These are phyloP conservation scores for Fusarium sp. DNA, from an alignment of 2,329 filamentous ascomycete genomes.

Conservation along the genomic window DNA sequence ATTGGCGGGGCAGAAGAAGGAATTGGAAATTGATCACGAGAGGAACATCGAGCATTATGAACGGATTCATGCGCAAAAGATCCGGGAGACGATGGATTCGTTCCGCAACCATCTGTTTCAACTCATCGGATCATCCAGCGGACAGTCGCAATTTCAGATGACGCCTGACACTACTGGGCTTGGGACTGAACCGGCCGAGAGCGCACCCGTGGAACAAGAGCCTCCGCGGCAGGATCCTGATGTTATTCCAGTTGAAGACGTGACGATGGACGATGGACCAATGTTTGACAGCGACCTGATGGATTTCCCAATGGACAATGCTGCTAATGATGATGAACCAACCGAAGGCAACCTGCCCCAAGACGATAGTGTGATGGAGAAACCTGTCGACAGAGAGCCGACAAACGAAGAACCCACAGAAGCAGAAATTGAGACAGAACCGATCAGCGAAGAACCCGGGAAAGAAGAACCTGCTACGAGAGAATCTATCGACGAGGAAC, in stretches of 20 bases:
- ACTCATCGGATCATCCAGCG: background rate
- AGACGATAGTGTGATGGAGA: background rate
- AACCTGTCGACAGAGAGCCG: background rate
- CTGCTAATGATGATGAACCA: background rate
- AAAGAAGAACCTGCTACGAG: background rate
- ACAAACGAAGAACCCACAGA: background rate
- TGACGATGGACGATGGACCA: background rate
- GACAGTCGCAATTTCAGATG: background rate
- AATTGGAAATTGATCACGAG: conserved; percentile 15
- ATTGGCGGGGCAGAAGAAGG: conserved; percentile 11
- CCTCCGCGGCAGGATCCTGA: background rate
- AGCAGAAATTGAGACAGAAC: background rate
- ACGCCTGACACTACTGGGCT: background rate
- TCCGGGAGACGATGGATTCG: background rate
- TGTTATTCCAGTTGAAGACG: background rate
- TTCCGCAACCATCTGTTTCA: background rate
- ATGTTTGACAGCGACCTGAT: background rate
- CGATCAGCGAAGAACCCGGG: background rate
- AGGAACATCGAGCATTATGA: background rate
- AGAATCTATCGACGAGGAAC: background rate
- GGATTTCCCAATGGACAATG: background rate
- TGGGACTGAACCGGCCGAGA: background rate
- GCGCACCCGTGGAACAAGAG: background rate
- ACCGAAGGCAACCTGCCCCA: background rate
- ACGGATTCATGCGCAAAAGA: background rate